Evolutionary conservation across 1,284 basidiomycete genomes (phyloP), one percentile per base, ranked within the genome.

Genomic region (Naganishia sp.): DNA sequence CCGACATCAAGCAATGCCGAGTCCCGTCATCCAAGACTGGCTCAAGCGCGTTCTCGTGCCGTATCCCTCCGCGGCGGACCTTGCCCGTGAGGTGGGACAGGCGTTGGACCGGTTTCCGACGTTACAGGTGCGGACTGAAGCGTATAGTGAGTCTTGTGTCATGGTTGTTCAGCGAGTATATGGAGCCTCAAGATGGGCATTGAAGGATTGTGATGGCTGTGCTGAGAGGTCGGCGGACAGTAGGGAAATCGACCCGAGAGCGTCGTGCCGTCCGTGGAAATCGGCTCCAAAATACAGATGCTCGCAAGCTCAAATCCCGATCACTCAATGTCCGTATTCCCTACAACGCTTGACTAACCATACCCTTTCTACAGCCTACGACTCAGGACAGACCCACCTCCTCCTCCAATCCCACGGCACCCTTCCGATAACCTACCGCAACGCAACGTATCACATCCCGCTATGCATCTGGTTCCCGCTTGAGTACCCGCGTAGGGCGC

Each of bases 311-410:
- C 28, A 28, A 28, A 28, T 1, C 1, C 28, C 28, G 28, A 28
- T 28, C 5, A 28, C 28, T 28, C 28, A 2, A 3, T 28, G 28
- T 28, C 28, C 28, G 28, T 28, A 28, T 28, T 28, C 28, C 28
- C 28, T 2, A 28, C 28, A 28, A 28, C 28, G 7, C 36, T 13
- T 39, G 36, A 39, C 36, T 13, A 39, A 39, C 13, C 36, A 39
- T 13, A 53, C 25, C 63, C 66, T 49, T 54, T 31, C 53, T 61
- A 25, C 64, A 94, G 91, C 90, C 0, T 94, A 90, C 81, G 93
- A 99, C 79, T 93, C 97, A 72, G 95, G 95, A 36, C 87, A 94
- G 45, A 89, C 92, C 0, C 90, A 94, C 73, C 84, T 98, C 9
- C 84, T 99, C 16, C 86, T 99, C 66, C 92, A 90, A 67, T 73